Evolutionary conservation across 257 asterid genomes (phyloP).

Genomic region (Dorcoceras hygrometricum): DNA sequence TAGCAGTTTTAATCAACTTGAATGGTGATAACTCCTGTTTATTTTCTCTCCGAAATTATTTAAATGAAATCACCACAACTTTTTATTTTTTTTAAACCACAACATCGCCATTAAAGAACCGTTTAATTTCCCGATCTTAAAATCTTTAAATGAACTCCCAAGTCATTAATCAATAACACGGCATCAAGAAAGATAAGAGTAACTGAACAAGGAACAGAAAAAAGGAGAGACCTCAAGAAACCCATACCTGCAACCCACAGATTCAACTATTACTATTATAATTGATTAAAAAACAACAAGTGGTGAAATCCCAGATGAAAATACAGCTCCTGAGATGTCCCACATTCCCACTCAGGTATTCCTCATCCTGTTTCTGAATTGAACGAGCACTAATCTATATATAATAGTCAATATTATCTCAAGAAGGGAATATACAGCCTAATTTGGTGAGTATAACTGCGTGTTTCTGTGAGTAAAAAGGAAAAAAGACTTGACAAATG

Average conservation of each 20-base stretch:
- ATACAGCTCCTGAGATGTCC: constrained; percentile 20
- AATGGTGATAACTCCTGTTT: background rate
- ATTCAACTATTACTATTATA: constrained; percentile 19
- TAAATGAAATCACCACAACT: background rate
- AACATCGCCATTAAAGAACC: background rate
- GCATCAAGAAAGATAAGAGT: background rate
- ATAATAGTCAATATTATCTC: background rate
- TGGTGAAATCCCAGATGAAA: constrained; percentile 23
- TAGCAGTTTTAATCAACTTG: background rate
- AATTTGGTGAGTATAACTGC: background rate
- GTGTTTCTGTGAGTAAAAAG: background rate
- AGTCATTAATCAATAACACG: background rate
- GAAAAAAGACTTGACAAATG: background rate
- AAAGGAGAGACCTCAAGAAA: background rate
- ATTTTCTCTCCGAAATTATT: background rate
- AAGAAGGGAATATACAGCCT: background rate
- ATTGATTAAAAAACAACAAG: background rate
- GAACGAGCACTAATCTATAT: background rate
- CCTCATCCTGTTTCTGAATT: constrained; percentile 4
- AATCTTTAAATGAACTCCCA: background rate
- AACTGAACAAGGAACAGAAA: background rate
- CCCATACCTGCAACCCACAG: constrained; percentile 29
- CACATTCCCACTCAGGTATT: background rate
- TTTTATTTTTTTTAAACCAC: too few species aligned
- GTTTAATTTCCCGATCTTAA: background rate